Evolutionary conservation across 306 rosid genomes (phyloP).

Genomic region (Cucumis melo): DNA sequence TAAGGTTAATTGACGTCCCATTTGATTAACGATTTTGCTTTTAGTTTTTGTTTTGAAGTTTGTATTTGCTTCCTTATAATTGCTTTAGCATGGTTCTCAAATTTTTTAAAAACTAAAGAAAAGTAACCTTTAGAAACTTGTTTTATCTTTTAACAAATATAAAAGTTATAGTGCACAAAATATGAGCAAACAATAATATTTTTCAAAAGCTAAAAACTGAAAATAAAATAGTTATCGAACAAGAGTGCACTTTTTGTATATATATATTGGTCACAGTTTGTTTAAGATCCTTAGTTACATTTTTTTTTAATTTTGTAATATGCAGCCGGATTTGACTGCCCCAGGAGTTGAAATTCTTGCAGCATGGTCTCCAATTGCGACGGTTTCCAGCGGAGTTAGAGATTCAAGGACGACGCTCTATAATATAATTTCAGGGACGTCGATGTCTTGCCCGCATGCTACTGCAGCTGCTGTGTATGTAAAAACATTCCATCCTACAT

Average conservation of each 20-base stretch:
- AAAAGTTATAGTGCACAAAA: too few species aligned
- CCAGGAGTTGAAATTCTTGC: conserved; percentile 21
- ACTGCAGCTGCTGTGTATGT: conserved; percentile 16
- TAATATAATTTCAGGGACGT: conserved; percentile 22
- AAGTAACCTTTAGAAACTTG: too few species aligned
- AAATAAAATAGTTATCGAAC: too few species aligned
- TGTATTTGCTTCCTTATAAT: too few species aligned
- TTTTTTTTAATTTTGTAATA: not conserved
- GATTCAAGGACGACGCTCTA: conserved; percentile 8
- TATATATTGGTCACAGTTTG: not conserved
- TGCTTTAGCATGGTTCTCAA: too few species aligned
- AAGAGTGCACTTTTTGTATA: not conserved
- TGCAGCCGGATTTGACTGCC: conserved; percentile 10
- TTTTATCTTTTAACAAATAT: too few species aligned
- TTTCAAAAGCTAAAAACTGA: too few species aligned
- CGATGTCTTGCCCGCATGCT: conserved; percentile 25
- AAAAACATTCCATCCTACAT: conserved; percentile 17
- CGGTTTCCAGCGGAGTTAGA: not conserved
- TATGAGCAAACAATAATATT: too few species aligned
- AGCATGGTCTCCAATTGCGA: conserved; percentile 17
- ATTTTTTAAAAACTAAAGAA: too few species aligned
- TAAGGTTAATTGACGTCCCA: conserved; percentile 12
- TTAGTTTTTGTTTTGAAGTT: too few species aligned
- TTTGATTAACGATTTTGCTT: too few species aligned
- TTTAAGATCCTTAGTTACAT: not conserved